Conservation (phyloP, 176 grass and related monocot species). For the Lolium perenne region DNA sequence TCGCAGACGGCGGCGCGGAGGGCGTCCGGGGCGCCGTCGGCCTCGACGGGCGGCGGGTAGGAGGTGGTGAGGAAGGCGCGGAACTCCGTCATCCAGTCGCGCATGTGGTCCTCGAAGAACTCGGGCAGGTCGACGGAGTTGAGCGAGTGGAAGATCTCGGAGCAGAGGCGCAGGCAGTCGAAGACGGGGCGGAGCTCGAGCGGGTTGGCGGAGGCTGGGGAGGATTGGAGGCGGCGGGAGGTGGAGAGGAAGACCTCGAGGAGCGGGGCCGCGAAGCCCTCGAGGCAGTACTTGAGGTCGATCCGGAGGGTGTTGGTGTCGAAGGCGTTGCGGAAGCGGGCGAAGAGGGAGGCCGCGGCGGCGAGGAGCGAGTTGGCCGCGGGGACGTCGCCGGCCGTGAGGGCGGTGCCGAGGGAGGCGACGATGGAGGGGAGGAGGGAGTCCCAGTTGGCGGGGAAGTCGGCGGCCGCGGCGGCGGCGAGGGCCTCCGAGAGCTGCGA, state of each 20-base stretch:
- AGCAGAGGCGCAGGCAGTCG: conserved; percentile 83
- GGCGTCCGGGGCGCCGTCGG: conserved; percentile 72
- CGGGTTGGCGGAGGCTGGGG: conserved; percentile 43
- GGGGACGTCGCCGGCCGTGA: conserved; percentile 51
- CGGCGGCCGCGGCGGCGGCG: conserved; percentile 63
- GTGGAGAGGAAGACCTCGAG: conserved; percentile 87
- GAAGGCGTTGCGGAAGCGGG: conserved; percentile 88
- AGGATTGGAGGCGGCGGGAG: conserved; percentile 63
- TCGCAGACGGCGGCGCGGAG: conserved; percentile 81
- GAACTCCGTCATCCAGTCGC: conserved; percentile 94
- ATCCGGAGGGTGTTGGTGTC: conserved; percentile 77
- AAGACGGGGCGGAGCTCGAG: conserved; percentile 67
- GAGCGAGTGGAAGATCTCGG: conserved; percentile 94
- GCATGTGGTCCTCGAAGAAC: conserved; percentile 99
- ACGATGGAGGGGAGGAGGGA: conserved; percentile 83
- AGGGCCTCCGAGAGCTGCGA: conserved; percentile 82
- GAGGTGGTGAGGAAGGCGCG: conserved; percentile 76
- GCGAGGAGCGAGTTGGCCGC: conserved; percentile 77
- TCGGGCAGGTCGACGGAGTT: conserved; percentile 94
- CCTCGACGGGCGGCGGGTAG: conserved; percentile 62
- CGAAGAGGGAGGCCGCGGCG: conserved; percentile 73
- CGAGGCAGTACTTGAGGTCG: conserved; percentile 97
- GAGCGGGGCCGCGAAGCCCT: conserved; percentile 70
- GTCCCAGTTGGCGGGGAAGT: conserved; percentile 81
- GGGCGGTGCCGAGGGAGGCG: conserved; percentile 60